These are phyloP conservation scores for Aplosporella prunicola DNA, from an alignment of 2,329 filamentous ascomycete species.

Conservation along the genomic window DNA sequence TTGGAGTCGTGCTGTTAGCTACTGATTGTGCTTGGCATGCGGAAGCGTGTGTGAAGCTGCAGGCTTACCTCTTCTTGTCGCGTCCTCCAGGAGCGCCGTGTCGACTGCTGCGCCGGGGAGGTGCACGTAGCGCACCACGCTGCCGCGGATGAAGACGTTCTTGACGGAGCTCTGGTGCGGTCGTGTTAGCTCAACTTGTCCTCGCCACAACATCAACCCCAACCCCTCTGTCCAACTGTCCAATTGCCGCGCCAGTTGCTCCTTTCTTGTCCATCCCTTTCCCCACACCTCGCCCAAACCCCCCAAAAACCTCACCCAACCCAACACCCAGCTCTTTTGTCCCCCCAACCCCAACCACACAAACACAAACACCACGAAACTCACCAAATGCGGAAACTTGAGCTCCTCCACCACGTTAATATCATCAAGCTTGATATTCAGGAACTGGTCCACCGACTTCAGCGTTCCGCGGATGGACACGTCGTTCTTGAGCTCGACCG, in stretches of 20 bases:
- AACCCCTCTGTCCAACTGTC: too few relatives aligned
- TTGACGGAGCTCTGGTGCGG: slow-evolving; percentile 61
- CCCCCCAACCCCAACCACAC: too few relatives aligned
- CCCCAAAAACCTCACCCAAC: too few relatives aligned
- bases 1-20: slow-evolving; percentile 3
- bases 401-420: slow-evolving; percentile 87
- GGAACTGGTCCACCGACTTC: slow-evolving; percentile 96
- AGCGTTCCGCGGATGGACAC: slow-evolving; percentile 91
- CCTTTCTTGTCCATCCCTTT: too few relatives aligned
- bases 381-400: slow-evolving; percentile 85
- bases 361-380: slow-evolving; percentile 3
- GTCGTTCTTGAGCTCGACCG: slow-evolving; percentile 98
- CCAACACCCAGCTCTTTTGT: too few relatives aligned
- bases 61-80: slow-evolving; percentile 66
- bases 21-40: not conserved
- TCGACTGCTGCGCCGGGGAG: slow-evolving; percentile 75
- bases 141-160: slow-evolving; percentile 92
- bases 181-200: not conserved
- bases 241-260: too few relatives aligned
- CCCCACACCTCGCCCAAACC: too few relatives aligned
- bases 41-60: not conserved
- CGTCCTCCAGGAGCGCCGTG: slow-evolving; percentile 79
- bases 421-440: slow-evolving; percentile 98
- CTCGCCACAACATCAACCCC: not conserved
- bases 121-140: slow-evolving; percentile 87